Evolutionary conservation across 192 early-diverging fungal species (phyloP), one percentile per base, ranked within the genome.

Genomic region (Lobosporangium transversale): DNA sequence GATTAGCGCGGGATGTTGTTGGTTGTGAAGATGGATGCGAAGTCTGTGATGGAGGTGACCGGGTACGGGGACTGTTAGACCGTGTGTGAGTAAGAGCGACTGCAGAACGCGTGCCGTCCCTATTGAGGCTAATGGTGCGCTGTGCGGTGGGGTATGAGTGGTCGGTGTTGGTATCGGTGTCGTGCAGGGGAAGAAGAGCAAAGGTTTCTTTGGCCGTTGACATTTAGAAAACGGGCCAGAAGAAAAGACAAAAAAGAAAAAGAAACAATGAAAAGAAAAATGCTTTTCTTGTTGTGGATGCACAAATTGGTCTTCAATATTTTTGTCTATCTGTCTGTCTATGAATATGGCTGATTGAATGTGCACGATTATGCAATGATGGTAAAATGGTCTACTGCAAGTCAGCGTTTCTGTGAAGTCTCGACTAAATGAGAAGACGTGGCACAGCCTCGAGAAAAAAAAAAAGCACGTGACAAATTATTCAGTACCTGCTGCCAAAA

Each of bases 161-260:
- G 11, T 31, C 17, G 17, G 44, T 20, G 30, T 24, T 27, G 29
- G 11, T 48, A 18, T 49, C 24, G 20, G 15, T 37, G 51, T 58
- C 30, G 59, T 45, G 58, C 58, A 66, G 43, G 59, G 73, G 73
- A 43, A 60, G 64, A 31, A 76, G 64, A 53, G 73, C 73, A 76
- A 76, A 76, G 32, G 73, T 40, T 21, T 76, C 73, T 61, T 62
- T 76, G 73, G 53, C 65, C 59, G 53, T 76, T 36, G 73, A 67
- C 73, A 76, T 76, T 74, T 68, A 68, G 66, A 65, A 37, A 26
- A 44, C 3, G 18, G 31, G 36, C 30, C 4, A 20, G 36, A n/a
- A n/a, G n/a, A 17, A 21, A 37, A 14, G 29, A 45, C 2, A 23
- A 18, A 24, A 23, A 60, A 12, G 29, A 33, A 33, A 45, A 48